These are phyloP conservation scores for Dactylellina drechsleri DNA, from an alignment of 2,329 filamentous ascomycete species.

Conservation along the genomic window DNA sequence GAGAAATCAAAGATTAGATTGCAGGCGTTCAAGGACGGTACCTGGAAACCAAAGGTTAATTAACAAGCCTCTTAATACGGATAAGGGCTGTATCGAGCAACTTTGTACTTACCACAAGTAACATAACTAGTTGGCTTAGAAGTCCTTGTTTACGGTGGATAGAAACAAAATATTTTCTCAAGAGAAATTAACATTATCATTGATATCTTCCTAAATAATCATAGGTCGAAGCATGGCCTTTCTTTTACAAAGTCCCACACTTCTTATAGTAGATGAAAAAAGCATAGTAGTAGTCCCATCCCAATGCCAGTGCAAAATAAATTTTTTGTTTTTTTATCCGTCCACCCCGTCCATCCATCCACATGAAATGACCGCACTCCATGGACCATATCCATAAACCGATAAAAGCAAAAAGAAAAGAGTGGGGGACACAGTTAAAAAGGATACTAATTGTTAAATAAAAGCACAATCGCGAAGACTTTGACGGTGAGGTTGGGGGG, in stretches of 20 bases:
- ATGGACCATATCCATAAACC: conserved; percentile 9
- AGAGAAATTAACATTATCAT: conserved; percentile 54
- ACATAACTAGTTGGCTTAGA: conserved; percentile 65
- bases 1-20: too few species aligned
- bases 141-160: too few species aligned
- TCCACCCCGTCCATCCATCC: conserved; percentile 1
- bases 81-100: too few species aligned
- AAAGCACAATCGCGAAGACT: conserved; percentile 19
- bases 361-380: conserved; percentile 15
- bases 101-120: too few species aligned
- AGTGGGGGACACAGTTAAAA: conserved; percentile 21
- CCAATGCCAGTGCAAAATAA: conserved; percentile 28
- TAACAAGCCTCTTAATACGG: too few species aligned
- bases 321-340: conserved; percentile 18
- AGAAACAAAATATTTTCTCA: not conserved
- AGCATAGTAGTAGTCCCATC: not conserved
- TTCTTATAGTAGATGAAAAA: too few species aligned
- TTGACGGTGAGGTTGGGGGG: not conserved
- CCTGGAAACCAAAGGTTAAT: too few species aligned
- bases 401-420: conserved; percentile 32
- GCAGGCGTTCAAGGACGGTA: too few species aligned
- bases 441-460: conserved; percentile 22
- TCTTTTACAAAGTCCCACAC: conserved; percentile 9
- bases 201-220: conserved; percentile 38
- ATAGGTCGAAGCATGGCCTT: conserved; percentile 10